These are phyloP conservation scores for Dactylellina sp. DNA, from an alignment of 2,329 filamentous ascomycete genomes.

Conservation along the genomic window DNA sequence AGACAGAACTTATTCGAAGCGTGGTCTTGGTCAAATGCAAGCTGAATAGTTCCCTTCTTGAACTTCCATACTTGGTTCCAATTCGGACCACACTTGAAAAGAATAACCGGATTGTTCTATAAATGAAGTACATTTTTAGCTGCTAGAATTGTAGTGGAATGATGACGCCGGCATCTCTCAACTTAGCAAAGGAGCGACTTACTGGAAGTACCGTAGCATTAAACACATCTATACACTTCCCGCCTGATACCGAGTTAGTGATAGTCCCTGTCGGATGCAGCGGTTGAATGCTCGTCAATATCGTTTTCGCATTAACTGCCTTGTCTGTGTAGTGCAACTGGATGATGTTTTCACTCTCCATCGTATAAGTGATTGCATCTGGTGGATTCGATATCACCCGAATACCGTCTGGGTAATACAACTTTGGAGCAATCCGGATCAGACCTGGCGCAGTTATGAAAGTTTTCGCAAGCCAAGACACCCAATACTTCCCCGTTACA, in stretches of 20 bases:
- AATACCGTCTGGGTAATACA: slow-evolving; percentile 53
- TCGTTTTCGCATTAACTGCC: slow-evolving; percentile 28
- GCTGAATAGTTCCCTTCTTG: slow-evolving; percentile 45
- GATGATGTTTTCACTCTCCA: slow-evolving; percentile 50
- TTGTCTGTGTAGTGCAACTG: slow-evolving; percentile 47
- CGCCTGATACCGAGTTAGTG: slow-evolving; percentile 36
- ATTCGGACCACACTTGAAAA: slow-evolving; percentile 42
- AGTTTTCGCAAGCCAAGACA: slow-evolving; percentile 50
- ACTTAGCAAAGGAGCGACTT: slow-evolving; percentile 1
- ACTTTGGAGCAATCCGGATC: slow-evolving; percentile 48
- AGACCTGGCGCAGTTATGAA: slow-evolving; percentile 37
- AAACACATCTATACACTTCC: slow-evolving; percentile 50
- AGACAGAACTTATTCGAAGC: slow-evolving; percentile 42
- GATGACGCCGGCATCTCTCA: not conserved
- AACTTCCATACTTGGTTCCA: slow-evolving; percentile 57
- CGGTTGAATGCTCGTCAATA: slow-evolving; percentile 38
- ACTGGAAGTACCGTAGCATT: slow-evolving; percentile 41
- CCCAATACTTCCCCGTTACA: slow-evolving; percentile 53
- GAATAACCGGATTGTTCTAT: slow-evolving; percentile 48
- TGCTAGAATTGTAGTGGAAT: not conserved
- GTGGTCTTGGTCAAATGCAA: slow-evolving; percentile 43
- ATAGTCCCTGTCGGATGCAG: slow-evolving; percentile 45
- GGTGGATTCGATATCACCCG: slow-evolving; percentile 47
- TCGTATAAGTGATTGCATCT: slow-evolving; percentile 33
- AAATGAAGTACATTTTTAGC: not conserved